A percentile compares a stretch with the other conserved stretches of the same genome.
Evolutionary conservation across 768 basidiomycete species (phyloP).

Genomic region (Saitozyma podzolica): DNA sequence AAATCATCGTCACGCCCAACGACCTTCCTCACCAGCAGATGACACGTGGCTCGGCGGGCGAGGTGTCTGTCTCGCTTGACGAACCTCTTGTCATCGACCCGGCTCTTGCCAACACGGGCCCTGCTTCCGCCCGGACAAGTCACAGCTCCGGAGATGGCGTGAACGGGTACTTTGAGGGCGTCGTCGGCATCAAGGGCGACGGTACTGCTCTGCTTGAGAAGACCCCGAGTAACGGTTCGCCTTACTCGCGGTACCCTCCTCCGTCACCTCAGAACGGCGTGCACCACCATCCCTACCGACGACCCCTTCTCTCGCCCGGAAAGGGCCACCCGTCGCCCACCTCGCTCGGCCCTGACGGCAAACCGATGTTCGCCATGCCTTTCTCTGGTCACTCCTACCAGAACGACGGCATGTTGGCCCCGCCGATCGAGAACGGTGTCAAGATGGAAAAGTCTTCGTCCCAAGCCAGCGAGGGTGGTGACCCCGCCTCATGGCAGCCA

Average conservation of each 20-base stretch:
- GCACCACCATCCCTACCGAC: slow-evolving; percentile 32
- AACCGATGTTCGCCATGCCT: slow-evolving; percentile 41
- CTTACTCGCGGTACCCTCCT: slow-evolving; percentile 18
- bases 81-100: slow-evolving; percentile 32
- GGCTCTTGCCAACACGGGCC: slow-evolving; percentile 4
- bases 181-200: slow-evolving; percentile 35
- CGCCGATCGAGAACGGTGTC: slow-evolving; percentile 13
- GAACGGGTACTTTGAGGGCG: slow-evolving; percentile 43
- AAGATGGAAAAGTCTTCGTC: slow-evolving; percentile 35
- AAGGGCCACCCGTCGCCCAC: slow-evolving; percentile 9
- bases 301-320: slow-evolving; percentile 15
- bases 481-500: slow-evolving; percentile 19
- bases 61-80: slow-evolving; percentile 15
- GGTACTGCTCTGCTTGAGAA: slow-evolving; percentile 33
- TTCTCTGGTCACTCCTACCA: slow-evolving; percentile 15
- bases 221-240: slow-evolving; percentile 11
- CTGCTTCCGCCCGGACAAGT: slow-evolving; percentile 10
- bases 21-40: slow-evolving; percentile 21
- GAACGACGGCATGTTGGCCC: slow-evolving; percentile 23
- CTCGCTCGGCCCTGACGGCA: slow-evolving; percentile 23
- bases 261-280: slow-evolving; percentile 13
- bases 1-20: slow-evolving; percentile 39
- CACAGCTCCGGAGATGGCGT: slow-evolving; percentile 18
- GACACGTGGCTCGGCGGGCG: slow-evolving; percentile 6
- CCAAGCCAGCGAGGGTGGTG: slow-evolving; percentile 12